Evolutionary conservation across 148 eudicot species (phyloP), one percentile per base, ranked within the genome.

Genomic region (Diospyros lotus): DNA sequence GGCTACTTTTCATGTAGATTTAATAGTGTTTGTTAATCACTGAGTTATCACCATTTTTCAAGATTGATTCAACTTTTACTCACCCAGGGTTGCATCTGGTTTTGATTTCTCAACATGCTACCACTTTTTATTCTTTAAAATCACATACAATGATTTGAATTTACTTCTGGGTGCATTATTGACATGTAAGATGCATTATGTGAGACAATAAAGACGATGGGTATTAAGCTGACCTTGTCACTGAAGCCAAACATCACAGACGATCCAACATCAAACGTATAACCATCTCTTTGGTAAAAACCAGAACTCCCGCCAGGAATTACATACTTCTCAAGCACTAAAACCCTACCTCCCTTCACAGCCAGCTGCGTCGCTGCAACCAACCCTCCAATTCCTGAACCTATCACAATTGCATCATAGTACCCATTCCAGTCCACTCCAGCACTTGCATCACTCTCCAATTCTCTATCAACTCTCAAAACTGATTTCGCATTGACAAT

Each of bases 291-390:
- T 86, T 91, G 76, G 71, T 91, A 96, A 85, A 77, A 96, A 73
- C 93, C 99, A 71, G 99, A 91, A 81, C 99, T 96, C 28, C 99
- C 99, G 77, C 98, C 99, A 80, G 98, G 99, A 74, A 96, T 91
- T 68, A 96, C 90, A 85, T 96, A 96, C 86, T 96, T 96, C 88
- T 96, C 99, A 66, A 92, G 79, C 46, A 93, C 97, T 86, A 96
- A 87, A 84, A 96, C 99, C 77, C 80, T 87, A 11, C 98, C 99
- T 46, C 99, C 99, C 73, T 92, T 96, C 39, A 96, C 99, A 65
- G 99, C 97, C 78, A 96, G 79, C 80, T 96, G 99, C 9, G 99
- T 90, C 6, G 91, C 97, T 9, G 97, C 97, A 82, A 96, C 98
- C 80, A 96, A 82, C 41, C 98, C 99, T 38, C 99, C 99, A 80